A percentile compares a stretch with the other conserved stretches of the same genome.
Evolutionary conservation across 1,284 basidiomycete genomes (phyloP).

Genomic region (Apiotrichum laibachii): DNA sequence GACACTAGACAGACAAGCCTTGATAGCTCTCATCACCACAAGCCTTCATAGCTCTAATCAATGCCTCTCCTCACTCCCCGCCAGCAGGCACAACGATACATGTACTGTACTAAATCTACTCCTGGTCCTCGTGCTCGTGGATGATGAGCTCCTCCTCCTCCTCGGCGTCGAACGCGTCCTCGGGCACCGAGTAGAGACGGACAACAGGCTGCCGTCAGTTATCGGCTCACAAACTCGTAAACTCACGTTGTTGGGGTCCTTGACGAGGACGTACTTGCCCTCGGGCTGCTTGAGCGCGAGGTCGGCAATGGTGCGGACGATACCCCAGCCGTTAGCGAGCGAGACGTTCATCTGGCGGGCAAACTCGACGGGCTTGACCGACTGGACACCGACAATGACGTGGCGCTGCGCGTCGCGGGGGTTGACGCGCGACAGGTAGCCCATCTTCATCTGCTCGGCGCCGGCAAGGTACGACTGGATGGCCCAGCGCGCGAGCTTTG

Average conservation of each 20-base stretch:
- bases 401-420: slow-evolving; percentile 93
- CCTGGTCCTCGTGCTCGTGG: slow-evolving; percentile 28
- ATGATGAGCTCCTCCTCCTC: slow-evolving; percentile 67
- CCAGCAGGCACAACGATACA: slow-evolving; percentile 11
- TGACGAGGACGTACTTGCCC: slow-evolving; percentile 91
- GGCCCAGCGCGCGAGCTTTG: slow-evolving; percentile 96
- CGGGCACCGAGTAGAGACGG: slow-evolving; percentile 86
- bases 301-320: slow-evolving; percentile 89
- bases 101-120: slow-evolving; percentile 17
- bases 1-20: not conserved
- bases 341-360: slow-evolving; percentile 94
- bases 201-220: slow-evolving; percentile 69
- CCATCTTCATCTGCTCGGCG: slow-evolving; percentile 96
- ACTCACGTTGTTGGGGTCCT: slow-evolving; percentile 92
- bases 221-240: not conserved
- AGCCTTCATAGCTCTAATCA: not conserved
- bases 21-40: not conserved
- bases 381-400: slow-evolving; percentile 90
- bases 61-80: not conserved
- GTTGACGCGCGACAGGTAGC: slow-evolving; percentile 86
- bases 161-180: slow-evolving; percentile 80
- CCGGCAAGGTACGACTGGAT: slow-evolving; percentile 94
- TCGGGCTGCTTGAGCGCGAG: slow-evolving; percentile 91
- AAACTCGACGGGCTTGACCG: slow-evolving; percentile 91
- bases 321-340: slow-evolving; percentile 95